Conservation (phyloP, 225 moss, liverwort and hornwort genomes). For the Pseudisothecium myosuroides region DNA sequence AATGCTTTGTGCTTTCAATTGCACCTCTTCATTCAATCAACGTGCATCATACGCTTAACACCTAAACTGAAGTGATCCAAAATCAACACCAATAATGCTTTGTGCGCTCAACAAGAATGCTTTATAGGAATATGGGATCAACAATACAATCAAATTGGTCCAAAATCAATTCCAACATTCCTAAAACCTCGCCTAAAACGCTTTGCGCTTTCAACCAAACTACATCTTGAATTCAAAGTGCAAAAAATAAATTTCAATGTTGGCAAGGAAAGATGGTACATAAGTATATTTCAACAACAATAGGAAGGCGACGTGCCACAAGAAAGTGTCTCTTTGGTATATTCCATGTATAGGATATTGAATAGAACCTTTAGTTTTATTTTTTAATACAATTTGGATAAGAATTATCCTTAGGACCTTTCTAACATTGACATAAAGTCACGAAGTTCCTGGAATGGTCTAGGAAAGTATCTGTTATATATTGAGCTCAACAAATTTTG, state of each 20-base stretch:
- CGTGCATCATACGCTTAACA: not conserved
- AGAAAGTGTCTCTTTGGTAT: no score
- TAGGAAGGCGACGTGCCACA: not conserved
- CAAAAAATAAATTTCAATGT: no score
- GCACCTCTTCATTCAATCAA: not conserved
- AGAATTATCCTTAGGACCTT: no score
- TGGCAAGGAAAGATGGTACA: not conserved
- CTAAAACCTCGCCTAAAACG: no score
- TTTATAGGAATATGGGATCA: no score
- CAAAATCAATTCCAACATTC: not conserved
- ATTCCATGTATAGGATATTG: no score
- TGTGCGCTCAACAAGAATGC: not conserved
- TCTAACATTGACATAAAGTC: no score
- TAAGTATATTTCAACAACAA: not conserved
- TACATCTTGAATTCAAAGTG: no score
- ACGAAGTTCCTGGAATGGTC: not conserved
- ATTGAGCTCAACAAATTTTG: not conserved
- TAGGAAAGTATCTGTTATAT: rapidly evolving
- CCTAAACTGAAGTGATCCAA: no score
- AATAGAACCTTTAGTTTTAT: no score
- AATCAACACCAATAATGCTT: not conserved
- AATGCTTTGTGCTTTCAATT: not conserved
- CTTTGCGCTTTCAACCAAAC: not conserved
- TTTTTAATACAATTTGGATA: not conserved
- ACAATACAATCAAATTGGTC: not conserved